These are phyloP conservation scores for Penicillium oxalicum DNA, from an alignment of 2,329 filamentous ascomycete genomes.

Conservation along the genomic window DNA sequence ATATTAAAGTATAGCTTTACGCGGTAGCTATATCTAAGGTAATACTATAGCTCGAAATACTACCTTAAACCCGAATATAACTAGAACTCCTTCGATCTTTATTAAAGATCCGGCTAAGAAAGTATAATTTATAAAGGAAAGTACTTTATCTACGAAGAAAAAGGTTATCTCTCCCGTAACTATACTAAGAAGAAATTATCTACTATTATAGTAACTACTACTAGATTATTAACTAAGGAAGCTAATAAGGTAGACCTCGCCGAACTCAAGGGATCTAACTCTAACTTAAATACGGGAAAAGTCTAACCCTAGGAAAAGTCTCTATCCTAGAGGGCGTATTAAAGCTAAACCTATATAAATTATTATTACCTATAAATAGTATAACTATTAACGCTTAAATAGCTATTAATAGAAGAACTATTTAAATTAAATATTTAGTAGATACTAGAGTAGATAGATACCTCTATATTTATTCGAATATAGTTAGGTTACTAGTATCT, in stretches of 20 bases:
- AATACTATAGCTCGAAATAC: no score
- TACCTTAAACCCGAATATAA: no score
- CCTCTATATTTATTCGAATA: background rate
- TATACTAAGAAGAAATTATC: background rate
- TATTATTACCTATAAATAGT: background rate
- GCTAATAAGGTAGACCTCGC: background rate
- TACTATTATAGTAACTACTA: background rate
- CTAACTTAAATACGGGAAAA: background rate
- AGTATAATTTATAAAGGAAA: background rate
- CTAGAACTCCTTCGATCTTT: no score
- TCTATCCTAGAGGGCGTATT: background rate
- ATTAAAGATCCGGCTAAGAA: background rate
- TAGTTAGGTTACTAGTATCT: background rate
- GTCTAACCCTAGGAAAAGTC: background rate
- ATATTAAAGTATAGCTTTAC: no score
- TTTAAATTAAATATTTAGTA: background rate
- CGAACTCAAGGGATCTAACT: background rate
- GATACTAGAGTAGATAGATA: background rate
- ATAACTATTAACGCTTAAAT: background rate
- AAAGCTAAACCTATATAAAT: background rate
- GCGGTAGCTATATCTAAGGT: no score
- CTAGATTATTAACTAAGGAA: background rate
- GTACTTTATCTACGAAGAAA: background rate
- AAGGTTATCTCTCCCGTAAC: background rate
- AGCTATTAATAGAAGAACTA: background rate